phyloP scores from a whole-genome alignment of 805 yeast genomes.

The Wickerhamomyces bovis region DNA sequence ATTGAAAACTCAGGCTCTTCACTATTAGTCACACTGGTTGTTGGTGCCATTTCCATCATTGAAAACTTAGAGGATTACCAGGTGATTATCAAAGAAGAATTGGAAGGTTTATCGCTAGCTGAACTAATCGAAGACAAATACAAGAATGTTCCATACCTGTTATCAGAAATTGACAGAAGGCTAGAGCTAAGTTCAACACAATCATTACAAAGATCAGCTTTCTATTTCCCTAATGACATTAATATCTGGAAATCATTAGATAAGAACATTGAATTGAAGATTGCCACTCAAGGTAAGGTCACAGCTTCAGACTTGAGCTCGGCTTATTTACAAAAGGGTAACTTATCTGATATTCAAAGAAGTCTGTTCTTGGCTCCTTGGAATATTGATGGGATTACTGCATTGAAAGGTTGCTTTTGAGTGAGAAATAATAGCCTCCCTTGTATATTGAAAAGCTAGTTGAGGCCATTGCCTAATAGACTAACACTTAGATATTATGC shows the following conservation, averaged over 20 bases:
- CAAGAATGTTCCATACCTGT: constrained; percentile 52
- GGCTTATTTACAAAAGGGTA: constrained; percentile 43
- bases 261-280: constrained; percentile 46
- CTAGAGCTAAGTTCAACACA: constrained; percentile 24
- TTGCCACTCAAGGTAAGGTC: constrained; percentile 49
- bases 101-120: constrained; percentile 42
- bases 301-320: constrained; percentile 46
- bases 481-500: too few relatives aligned
- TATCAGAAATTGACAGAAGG: constrained; percentile 44
- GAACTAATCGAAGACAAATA: constrained; percentile 45
- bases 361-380: constrained; percentile 62
- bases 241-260: constrained; percentile 66
- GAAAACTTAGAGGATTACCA: constrained; percentile 54
- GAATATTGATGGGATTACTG: constrained; percentile 26
- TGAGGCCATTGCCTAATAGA: too few relatives aligned
- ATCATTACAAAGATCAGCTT: constrained; percentile 64
- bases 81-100: constrained; percentile 61
- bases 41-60: constrained; percentile 74
- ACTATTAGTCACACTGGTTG: constrained; percentile 56
- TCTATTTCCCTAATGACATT: constrained; percentile 67
- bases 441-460: too few relatives aligned
- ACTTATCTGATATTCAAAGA: constrained; percentile 55
- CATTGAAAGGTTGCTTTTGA: constrained; percentile 26
- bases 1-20: constrained; percentile 63
- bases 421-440: too few relatives aligned